Evolutionary conservation across 2,329 filamentous ascomycete species (phyloP).

Genomic region (Epichloe sibirici): DNA sequence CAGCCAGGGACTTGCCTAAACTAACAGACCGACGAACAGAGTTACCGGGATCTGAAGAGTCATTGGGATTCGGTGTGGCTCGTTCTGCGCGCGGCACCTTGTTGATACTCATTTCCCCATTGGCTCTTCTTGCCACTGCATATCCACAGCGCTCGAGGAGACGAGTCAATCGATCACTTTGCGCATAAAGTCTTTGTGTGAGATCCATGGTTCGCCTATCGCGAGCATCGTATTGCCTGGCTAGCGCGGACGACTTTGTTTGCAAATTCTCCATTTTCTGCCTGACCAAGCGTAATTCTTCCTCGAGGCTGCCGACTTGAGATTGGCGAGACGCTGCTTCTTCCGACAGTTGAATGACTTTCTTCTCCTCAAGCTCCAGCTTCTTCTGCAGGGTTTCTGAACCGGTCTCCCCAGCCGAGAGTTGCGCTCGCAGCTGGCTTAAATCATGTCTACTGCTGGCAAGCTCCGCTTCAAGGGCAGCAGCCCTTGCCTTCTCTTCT

Average conservation of each 20-base stretch:
- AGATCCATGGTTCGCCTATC: constrained; percentile 68
- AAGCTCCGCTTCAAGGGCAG: constrained; percentile 43
- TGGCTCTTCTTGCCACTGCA: constrained; percentile 62
- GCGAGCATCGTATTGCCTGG: constrained; percentile 53
- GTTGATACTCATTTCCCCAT: constrained; percentile 61
- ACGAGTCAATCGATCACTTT: constrained; percentile 72
- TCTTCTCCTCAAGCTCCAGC: constrained; percentile 63
- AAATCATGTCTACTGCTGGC: constrained; percentile 59
- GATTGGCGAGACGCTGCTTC: constrained; percentile 64
- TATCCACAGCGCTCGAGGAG: constrained; percentile 83
- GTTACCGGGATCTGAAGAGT: constrained; percentile 43
- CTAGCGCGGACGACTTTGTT: constrained; percentile 36
- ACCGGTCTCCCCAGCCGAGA: constrained; percentile 73
- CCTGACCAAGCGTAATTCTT: constrained; percentile 58
- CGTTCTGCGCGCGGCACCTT: constrained; percentile 53
- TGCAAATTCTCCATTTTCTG: constrained; percentile 49
- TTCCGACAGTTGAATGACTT: constrained; percentile 53
- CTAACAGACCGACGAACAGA: constrained; percentile 43
- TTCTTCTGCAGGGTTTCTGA: constrained; percentile 66
- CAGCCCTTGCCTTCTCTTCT: constrained; percentile 40
- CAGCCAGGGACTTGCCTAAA: constrained; percentile 41
- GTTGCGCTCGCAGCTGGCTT: constrained; percentile 52
- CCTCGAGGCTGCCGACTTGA: constrained; percentile 62
- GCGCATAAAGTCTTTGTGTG: constrained; percentile 68
- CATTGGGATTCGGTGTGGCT: constrained; percentile 39